These are phyloP conservation scores for Sporothrix mexicana DNA, from an alignment of 2,329 filamentous ascomycete species.

Conservation along the genomic window DNA sequence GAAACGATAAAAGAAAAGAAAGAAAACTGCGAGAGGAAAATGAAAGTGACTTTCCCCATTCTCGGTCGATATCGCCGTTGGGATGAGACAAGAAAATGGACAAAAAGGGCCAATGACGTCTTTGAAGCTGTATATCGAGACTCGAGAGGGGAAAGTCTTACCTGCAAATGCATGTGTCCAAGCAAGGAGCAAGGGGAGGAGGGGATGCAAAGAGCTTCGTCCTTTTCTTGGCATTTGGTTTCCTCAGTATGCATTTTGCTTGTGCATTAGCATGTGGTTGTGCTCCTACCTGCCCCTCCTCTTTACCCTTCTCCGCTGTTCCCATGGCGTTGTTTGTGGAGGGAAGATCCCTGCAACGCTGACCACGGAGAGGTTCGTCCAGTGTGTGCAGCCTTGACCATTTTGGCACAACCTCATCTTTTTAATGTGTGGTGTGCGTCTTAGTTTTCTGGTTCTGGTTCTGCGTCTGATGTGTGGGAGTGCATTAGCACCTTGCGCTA, in stretches of 20 bases:
- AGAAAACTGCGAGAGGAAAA: not conserved
- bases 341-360: not conserved
- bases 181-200: too few relatives aligned
- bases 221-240: not conserved
- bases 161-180: not conserved
- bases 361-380: not conserved
- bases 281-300: not conserved
- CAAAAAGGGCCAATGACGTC: slow-evolving; percentile 19
- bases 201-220: not conserved
- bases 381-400: not conserved
- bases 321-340: not conserved
- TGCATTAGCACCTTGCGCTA: not conserved
- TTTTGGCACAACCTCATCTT: not conserved
- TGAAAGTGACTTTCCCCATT: not conserved
- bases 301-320: not conserved
- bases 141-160: not conserved
- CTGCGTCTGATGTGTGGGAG: not conserved
- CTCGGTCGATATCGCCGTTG: not conserved
- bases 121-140: not conserved
- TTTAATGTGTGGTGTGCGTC: not conserved
- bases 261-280: slow-evolving; percentile 10
- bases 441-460: too few relatives aligned
- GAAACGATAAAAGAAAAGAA: not conserved
- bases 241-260: not conserved
- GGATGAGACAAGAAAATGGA: not conserved